Evolutionary conservation across 345 rosid genomes (phyloP).

Genomic region (Eucalyptus tenuipes): DNA sequence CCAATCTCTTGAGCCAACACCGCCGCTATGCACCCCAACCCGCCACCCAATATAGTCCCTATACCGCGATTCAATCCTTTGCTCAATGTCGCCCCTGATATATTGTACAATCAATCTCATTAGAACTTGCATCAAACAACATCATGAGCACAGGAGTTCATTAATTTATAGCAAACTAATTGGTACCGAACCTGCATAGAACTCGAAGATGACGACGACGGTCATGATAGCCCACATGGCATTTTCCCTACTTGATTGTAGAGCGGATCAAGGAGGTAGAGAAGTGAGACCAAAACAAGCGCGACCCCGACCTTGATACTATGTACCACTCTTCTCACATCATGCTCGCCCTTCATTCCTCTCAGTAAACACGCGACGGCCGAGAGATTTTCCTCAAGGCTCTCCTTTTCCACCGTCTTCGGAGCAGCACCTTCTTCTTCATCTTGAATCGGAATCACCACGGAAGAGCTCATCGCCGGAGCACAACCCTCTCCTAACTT

Average conservation of each 20-base stretch:
- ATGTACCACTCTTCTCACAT: conserved; percentile 27
- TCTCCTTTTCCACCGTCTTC: not conserved
- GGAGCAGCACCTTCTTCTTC: not conserved
- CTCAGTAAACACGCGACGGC: not conserved
- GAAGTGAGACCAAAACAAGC: conserved; percentile 48
- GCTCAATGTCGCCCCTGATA: conserved; percentile 57
- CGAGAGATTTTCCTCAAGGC: not conserved
- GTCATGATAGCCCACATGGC: conserved; percentile 87
- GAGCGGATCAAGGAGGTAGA: conserved; percentile 43
- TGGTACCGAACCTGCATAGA: conserved; percentile 39
- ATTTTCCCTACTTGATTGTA: conserved; percentile 47
- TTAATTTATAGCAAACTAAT: not conserved
- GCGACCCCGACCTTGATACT: conserved; percentile 55
- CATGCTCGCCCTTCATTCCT: conserved; percentile 1
- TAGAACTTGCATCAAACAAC: not conserved
- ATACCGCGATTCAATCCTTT: conserved; percentile 61
- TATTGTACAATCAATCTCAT: not conserved
- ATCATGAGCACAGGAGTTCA: not conserved
- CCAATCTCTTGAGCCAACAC: conserved; percentile 27
- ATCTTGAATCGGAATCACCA: not conserved
- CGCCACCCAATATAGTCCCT: conserved; percentile 57
- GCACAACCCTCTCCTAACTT: not conserved
- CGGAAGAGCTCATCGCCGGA: not conserved
- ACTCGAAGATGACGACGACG: conserved; percentile 66
- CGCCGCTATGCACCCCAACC: conserved; percentile 43